These are phyloP conservation scores for Coemansia sp. DNA, from an alignment of 192 early-diverging fungal species.

Conservation along the genomic window DNA sequence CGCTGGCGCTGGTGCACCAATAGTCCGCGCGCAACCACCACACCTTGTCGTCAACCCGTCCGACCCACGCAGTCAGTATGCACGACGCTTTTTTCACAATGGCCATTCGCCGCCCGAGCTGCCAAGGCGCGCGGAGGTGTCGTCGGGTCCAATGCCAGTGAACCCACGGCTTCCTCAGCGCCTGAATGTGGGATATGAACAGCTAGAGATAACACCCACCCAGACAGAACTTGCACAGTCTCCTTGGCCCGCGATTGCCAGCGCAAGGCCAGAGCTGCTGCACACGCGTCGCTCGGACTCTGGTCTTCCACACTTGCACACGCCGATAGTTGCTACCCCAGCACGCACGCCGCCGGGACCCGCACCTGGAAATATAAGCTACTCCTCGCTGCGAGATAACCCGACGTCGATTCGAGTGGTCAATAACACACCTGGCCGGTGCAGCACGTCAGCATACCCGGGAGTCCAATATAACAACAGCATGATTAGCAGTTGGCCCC, in stretches of 20 bases:
- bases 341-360: conserved; percentile 5
- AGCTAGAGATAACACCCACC: conserved; percentile 24
- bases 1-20: conserved; percentile 48
- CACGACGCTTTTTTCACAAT: conserved; percentile 19
- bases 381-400: conserved; percentile 22
- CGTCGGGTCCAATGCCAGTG: conserved; percentile 25
- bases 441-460: not conserved
- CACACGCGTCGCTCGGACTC: conserved; percentile 1
- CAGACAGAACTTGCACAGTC: not conserved
- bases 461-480: conserved; percentile 7
- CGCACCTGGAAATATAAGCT: conserved; percentile 4
- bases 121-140: conserved; percentile 16
- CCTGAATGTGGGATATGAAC: conserved; percentile 32
- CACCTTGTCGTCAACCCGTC: conserved; percentile 46
- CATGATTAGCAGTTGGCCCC: conserved; percentile 13
- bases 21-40: conserved; percentile 36
- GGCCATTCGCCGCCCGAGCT: conserved; percentile 13
- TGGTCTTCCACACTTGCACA: not conserved
- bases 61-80: conserved; percentile 44
- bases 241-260: not conserved
- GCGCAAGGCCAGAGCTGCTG: not conserved
- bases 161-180: conserved; percentile 23
- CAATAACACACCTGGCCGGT: not conserved
- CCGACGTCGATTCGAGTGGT: conserved; percentile 13
- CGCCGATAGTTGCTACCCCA: not conserved